Conservation (phyloP, 2,329 filamentous ascomycete genomes). For the Cladosporium sp. region DNA sequence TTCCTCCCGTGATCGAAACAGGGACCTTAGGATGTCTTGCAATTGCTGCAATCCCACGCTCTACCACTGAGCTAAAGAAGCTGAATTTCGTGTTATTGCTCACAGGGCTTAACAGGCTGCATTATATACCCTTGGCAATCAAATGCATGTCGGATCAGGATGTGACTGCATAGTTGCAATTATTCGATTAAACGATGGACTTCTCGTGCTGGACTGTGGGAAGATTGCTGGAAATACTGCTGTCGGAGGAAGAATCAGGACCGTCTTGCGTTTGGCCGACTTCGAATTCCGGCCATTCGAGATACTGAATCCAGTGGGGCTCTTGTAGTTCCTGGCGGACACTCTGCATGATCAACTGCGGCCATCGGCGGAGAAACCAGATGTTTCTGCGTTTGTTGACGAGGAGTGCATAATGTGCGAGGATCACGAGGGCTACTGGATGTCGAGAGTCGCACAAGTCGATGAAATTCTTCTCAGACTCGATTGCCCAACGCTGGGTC, state of each 20-base stretch:
- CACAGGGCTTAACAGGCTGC: too few relatives aligned
- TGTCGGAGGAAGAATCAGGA: too few relatives aligned
- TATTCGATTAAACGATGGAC: too few relatives aligned
- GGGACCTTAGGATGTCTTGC: conserved; percentile 11
- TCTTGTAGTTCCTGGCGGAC: not conserved
- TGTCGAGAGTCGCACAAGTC: not conserved
- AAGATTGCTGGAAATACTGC: too few relatives aligned
- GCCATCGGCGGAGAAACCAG: conserved; percentile 8
- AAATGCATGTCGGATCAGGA: too few relatives aligned
- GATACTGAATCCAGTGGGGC: not conserved
- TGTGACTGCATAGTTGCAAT: too few relatives aligned
- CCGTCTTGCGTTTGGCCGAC: not conserved
- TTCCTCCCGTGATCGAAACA: conserved; percentile 13
- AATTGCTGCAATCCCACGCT: conserved; percentile 12
- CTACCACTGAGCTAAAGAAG: conserved; percentile 14
- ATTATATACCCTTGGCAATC: too few relatives aligned
- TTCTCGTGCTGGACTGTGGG: too few relatives aligned
- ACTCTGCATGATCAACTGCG: not conserved
- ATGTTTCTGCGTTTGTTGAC: conserved; percentile 5
- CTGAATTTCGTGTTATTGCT: not conserved
- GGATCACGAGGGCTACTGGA: not conserved
- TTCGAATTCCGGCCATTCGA: not conserved
- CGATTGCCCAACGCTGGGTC: conserved; percentile 8
- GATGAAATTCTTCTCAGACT: not conserved
- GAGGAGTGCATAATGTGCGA: conserved; percentile 3